Evolutionary conservation across 1,139 yeast genomes (phyloP), one percentile per base, ranked within the genome.

Genomic region (Saccharomyces hybrid): DNA sequence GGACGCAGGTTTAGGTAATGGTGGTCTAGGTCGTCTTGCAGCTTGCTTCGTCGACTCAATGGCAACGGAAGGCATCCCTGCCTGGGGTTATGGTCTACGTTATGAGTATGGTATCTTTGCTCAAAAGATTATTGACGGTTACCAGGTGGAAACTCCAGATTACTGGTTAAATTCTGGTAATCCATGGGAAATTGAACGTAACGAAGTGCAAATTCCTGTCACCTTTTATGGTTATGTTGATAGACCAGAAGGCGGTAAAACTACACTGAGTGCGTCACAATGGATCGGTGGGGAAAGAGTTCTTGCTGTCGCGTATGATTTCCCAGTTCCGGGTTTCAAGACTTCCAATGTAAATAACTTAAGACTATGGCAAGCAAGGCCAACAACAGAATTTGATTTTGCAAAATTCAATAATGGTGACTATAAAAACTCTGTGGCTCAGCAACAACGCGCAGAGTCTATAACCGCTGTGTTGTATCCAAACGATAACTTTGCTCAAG

Each of bases 21-120:
- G 97, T 70, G 98, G 98, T 58, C 76, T 91, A 57, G 98, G 97
- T 58, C 82, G 97, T 70, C 77, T 91, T 67, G 97, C 97, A 42
- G 97, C 97, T 44, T 90, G 97, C 73, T 90, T 88, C 68, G 82
- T 91, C 54, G 97, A 91, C 73, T 88, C 97, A 0, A 75, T 91
- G 68, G 83, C 95, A 38, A 84, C 96, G 6, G 85, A 87, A 62
- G 84, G 88, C 70, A 88, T 88, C 70, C 90, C 95, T 32, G 96
- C 96, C 52, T 90, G 97, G 97, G 98, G 97, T 59, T 91, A 91
- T 70, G 97, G 97, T 57, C 77, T 90, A 63, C 84, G 95, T 69
- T 90, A 90, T 73, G 91, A 89, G 72, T 90, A 90, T 69, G 97
- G 97, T 71, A 91, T 91, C 63, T 91, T 91, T 73, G 82, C 89